Base-by-base conservation (phyloP, 83 land plant genomes). In the Picea mariana region DNA sequence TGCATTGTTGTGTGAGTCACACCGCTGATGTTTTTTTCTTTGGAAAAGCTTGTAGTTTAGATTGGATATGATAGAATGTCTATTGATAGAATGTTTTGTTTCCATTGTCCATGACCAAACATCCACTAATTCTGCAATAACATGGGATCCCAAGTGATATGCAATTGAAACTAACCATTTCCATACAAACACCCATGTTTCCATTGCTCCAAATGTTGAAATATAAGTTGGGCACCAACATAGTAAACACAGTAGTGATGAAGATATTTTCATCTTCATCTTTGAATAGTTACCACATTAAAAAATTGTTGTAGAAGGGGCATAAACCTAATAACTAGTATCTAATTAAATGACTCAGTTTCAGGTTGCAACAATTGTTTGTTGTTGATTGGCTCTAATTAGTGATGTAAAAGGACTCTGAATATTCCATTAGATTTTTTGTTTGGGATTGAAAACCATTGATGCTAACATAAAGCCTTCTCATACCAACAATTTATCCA, bases 131-230 rank as follows among this genome's bases (percentile, higher is more conserved):
- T 97, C 96, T 58, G 99, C 95, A 80, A 77, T 65, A 38, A 38
- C 40, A 38, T 3, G 40, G 40, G 40, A 38, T 3, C 40, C 40
- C 40, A 38, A 38, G 40, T 91, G 87, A 84, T 96, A 97, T 62
- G 97, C 96, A 81, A 93, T 94, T 65, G 97, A 93, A 64, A 97
- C 93, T 69, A 97, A 82, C 99, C 99, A 95, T n/a, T 97, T 94
- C 99, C 99, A 97, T 64, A 94, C 87, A 86, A 90, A 93, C 3
- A 97, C 88, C 44, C 99, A 96, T 31, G 99, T 97, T 64, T 94
- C 92, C 96, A 95, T 90, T 66, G 95, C 94, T 79, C 87, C 92
- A 9, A 89, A 90, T 17, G 96, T 92, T 49, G 88, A 93, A 78
- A 97, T 38, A 38, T 38, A 38, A 38, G 40, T 38, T 38, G 40